These are phyloP conservation scores for Coemansia sp. DNA, from an alignment of 192 early-diverging fungal genomes.

Conservation along the genomic window DNA sequence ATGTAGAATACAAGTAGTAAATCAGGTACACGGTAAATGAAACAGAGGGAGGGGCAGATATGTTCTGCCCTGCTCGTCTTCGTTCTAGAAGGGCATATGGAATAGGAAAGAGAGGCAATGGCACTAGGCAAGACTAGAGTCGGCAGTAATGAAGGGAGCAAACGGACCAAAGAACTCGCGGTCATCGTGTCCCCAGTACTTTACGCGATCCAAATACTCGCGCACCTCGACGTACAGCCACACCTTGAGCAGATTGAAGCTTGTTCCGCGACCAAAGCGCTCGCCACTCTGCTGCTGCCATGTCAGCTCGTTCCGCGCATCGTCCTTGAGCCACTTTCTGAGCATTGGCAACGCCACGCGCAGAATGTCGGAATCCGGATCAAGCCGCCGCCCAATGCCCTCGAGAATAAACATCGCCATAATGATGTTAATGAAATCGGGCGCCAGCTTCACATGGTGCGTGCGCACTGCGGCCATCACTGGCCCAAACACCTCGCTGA, in stretches of 20 bases:
- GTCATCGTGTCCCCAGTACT: slow-evolving; percentile 49
- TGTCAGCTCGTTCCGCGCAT: slow-evolving; percentile 32
- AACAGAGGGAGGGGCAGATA: too few species aligned
- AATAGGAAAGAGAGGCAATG: slow-evolving; percentile 2
- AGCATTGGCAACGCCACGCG: slow-evolving; percentile 76
- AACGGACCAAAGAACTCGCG: slow-evolving; percentile 49
- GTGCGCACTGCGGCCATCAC: slow-evolving; percentile 86
- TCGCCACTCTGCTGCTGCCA: slow-evolving; percentile 10
- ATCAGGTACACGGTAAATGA: background rate
- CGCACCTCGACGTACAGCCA: slow-evolving; percentile 53
- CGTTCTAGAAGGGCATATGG: background rate
- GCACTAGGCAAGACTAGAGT: slow-evolving; percentile 25
- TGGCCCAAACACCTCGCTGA: slow-evolving; percentile 74
- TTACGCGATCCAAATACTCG: slow-evolving; percentile 41
- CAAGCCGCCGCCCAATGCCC: slow-evolving; percentile 87
- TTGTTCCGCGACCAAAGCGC: slow-evolving; percentile 7
- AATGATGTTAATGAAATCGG: slow-evolving; percentile 92
- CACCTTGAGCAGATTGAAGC: slow-evolving; percentile 40
- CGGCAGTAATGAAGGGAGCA: slow-evolving; percentile 45
- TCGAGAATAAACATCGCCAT: slow-evolving; percentile 91
- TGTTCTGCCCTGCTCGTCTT: too few species aligned
- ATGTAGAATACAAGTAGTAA: background rate
- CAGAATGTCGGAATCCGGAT: slow-evolving; percentile 90
- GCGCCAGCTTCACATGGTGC: slow-evolving; percentile 91
- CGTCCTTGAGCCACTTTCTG: slow-evolving; percentile 55